Evolutionary conservation across 129 eudicot species (phyloP), one percentile per base, ranked within the genome.

Genomic region (Artemisia tridentata): DNA sequence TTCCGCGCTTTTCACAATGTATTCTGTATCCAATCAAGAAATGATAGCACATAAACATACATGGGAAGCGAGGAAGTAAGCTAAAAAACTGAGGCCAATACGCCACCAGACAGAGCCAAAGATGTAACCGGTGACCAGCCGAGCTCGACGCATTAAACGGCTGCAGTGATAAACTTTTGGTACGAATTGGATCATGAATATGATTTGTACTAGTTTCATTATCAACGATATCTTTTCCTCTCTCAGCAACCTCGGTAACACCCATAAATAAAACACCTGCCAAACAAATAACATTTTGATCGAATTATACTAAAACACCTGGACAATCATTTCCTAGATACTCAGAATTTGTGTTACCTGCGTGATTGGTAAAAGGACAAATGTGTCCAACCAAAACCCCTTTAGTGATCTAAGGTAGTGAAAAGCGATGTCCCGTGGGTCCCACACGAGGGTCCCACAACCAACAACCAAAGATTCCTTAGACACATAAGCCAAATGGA

Each of bases 371-470:
- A 91, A 89, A 4, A 91, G 72, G 69, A 87, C 95, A 62, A 85
- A 88, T 16, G 71, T 83, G 69, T 91, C 97, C 47, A 87, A 85
- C 91, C 97, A 91, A 70, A 91, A 87, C 3, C 89, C 91, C 60
- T 61, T 68, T 3, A 85, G 21, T 4, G 89, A 91, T 31, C 83
- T 55, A 14, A 91, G 78, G 61, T 91, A 87, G 54, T 80, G 95
- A 14, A 78, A 68, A 3, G 88, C 97, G 27, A 91, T 77, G 13
- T 81, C 88, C 43, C 89, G 88, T 57, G 91, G 68, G 59, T 91
- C 88, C 97, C 97, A 91, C 83, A 85, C 91, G 63, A 91, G 95
- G 58, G 76, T 83, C 53, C 97, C 97, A 50, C 89, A 85, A 21
- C 97, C 97, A n/a, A 87, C 88, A 0, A 91, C 91, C 80, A 91